Evolutionary conservation across 495 filamentous ascomycete species (phyloP).

Genomic region (Parathielavia hyrcaniae): DNA sequence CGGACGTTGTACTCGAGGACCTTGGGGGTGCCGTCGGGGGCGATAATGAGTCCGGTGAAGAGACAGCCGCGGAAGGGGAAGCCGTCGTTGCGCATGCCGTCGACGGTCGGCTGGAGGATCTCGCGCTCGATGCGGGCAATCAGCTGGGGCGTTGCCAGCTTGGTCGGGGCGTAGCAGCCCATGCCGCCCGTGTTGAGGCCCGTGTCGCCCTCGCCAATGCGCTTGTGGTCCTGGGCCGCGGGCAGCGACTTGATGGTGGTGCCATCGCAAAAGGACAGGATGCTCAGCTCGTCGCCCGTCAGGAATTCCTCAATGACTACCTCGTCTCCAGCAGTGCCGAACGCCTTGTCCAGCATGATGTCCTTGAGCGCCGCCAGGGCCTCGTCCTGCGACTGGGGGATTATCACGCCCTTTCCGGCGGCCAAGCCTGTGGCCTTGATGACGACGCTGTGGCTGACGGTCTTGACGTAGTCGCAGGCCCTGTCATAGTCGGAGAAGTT

Average conservation of each 20-base stretch:
- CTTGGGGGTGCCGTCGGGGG: conserved; percentile 68
- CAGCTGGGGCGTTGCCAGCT: conserved; percentile 67
- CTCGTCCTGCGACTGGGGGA: conserved; percentile 73
- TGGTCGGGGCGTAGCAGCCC: conserved; percentile 93
- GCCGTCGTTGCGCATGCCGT: conserved; percentile 78
- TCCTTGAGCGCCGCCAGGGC: conserved; percentile 73
- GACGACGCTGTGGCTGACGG: conserved; percentile 67
- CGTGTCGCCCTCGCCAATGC: conserved; percentile 81
- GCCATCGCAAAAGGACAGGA: conserved; percentile 87
- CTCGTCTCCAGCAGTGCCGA: conserved; percentile 80
- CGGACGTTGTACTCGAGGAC: conserved; percentile 95
- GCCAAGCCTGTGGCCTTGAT: conserved; percentile 86
- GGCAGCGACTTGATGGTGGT: conserved; percentile 79
- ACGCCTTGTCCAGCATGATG: conserved; percentile 85
- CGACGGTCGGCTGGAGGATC: conserved; percentile 82
- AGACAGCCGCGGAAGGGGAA: conserved; percentile 77
- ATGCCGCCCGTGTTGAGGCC: conserved; percentile 97
- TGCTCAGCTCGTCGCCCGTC: conserved; percentile 84
- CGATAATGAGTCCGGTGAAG: conserved; percentile 97
- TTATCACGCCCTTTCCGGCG: conserved; percentile 87
- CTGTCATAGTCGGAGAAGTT: conserved; percentile 80
- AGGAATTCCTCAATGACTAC: conserved; percentile 96
- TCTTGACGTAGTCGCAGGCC: conserved; percentile 70
- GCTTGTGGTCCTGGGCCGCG: conserved; percentile 94
- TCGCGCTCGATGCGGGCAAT: conserved; percentile 72